Conservation (phyloP, 805 yeast genomes). For the Barnettozyma populi region DNA sequence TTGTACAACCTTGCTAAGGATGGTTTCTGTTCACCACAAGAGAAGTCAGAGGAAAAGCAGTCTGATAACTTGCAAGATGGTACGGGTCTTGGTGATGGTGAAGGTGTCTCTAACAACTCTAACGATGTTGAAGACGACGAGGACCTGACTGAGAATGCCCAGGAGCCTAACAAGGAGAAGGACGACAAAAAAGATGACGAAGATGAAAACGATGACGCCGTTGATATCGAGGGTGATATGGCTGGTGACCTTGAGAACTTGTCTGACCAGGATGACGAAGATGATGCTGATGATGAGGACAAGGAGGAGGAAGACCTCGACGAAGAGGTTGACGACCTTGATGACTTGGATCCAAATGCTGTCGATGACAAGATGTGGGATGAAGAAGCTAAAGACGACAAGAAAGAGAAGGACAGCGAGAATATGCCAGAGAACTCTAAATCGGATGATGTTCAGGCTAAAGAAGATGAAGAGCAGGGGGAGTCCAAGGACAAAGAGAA, state of each 20-base stretch:
- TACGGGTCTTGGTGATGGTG: conserved; percentile 90
- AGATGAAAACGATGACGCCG: conserved; percentile 82
- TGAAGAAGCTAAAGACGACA: conserved; percentile 73
- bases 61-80: conserved; percentile 76
- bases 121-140: conserved; percentile 90
- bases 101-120: conserved; percentile 74
- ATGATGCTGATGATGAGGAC: conserved; percentile 47
- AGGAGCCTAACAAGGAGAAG: conserved; percentile 67
- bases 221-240: conserved; percentile 95
- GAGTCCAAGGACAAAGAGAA: conserved; percentile 31
- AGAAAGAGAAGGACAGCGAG: conserved; percentile 81
- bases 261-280: conserved; percentile 58
- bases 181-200: conserved; percentile 59
- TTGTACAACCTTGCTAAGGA: conserved; percentile 60
- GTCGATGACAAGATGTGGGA: conserved; percentile 98
- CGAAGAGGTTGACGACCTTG: conserved; percentile 84
- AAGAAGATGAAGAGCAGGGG: conserved; percentile 31
- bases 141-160: conserved; percentile 68
- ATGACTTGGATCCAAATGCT: conserved; percentile 89
- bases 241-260: conserved; percentile 86
- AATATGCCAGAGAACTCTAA: conserved; percentile 53
- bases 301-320: conserved; percentile 72
- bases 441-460: conserved; percentile 39
- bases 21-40: conserved; percentile 92
- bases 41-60: conserved; percentile 54